Base-by-base conservation (phyloP, 2,329 filamentous ascomycete genomes). In the Phialophora verrucosa region DNA sequence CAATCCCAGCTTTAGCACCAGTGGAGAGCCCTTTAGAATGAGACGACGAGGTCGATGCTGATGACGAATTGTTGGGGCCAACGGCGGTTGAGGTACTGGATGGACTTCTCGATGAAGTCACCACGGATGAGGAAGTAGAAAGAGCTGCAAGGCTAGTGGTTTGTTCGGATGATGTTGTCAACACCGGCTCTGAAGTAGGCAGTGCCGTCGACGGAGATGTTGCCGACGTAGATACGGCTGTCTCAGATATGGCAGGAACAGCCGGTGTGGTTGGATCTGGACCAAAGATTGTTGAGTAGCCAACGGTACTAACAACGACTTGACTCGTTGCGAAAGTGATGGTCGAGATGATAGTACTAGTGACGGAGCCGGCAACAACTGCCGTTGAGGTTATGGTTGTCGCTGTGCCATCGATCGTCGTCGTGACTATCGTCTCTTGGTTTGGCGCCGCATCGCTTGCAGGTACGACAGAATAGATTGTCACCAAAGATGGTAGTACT, bases 1-100 rank as follows among this genome's bases (percentile, higher is more conserved):
- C 70, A 20, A 71, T 69, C 5, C 70, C 70, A 49, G 68, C 68
- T 32, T 70, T 71, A 2, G 64, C 66, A 31, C 66, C 70, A 1
- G 66, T 60, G 27, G 70, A 69, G 6, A 71, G 64, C 23, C 66
- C 64, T 23, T 58, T 25, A 14, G 63, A 62, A 4, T 63, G 25
- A 23, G 64, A 65, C 23, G 58, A 50, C 14, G 64, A 57, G 25
- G 25, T 31, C 27, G 58, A 31, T 7, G 64, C 49, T 49, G 57
- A 7, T 4, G 42, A 20, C 29, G 62, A 58, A n/a, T 23, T 47
- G 57, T 31, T 59, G 47, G 59, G 25, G 17, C 47, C 53, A 35
- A 20, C 17, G 8, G 63, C 49, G 12, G 57, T 54, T 17, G 62
- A 31, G 8, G 62, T 2, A 8, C 54, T 57, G 6, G 61, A 27